Base-by-base conservation (phyloP, 768 basidiomycete species). In the Leccinum aurantiacum region DNA sequence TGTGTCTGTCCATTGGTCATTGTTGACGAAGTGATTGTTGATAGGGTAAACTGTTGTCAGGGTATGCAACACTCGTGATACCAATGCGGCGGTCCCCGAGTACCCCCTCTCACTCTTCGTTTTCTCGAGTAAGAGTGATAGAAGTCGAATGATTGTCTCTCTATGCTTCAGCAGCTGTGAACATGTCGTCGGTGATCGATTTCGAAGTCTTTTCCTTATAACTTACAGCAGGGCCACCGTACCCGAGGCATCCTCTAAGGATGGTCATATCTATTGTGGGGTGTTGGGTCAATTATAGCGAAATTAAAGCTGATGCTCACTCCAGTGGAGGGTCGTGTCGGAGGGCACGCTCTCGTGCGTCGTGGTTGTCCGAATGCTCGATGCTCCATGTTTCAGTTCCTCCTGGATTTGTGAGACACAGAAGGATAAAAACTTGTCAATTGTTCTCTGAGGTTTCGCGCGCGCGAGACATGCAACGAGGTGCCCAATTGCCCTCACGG, bases 281-380 rank as follows among this genome's bases (percentile, higher is more conserved):
- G 51, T 25, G 50, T 52, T 50, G 15, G 17, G 53, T 37, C 46
- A 41, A 53, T 68, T 19, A 58, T n/a, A 53, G 14, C 44, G 17
- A 17, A 17, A 56, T 24, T 10, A 19, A 49, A 48, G 33, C 33
- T 55, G 66, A 48, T 53, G 49, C 86, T 75, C 67, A 93, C 92
- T 95, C 91, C 95, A 97, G 71, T 97, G 95, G 55, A 98, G 77
- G 7, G 93, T 93, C 6, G 91, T 93, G 65, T 93, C 91, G 3
- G 90, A 91, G 7, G 91, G 88, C 3, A 90, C 81, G 10, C 88
- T 86, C 37, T 83, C 80, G 64, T 88, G 84, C 5, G 82, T 82
- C 1, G 89, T 90, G 3, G 92, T 93, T 19, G 90, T 93, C 48
- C 93, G 80, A 33, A 89, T 79, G 62, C 89, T 91, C 27, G 93